Evolutionary conservation across 441 rosid species (phyloP).

Genomic region (Mallotus japonicus): DNA sequence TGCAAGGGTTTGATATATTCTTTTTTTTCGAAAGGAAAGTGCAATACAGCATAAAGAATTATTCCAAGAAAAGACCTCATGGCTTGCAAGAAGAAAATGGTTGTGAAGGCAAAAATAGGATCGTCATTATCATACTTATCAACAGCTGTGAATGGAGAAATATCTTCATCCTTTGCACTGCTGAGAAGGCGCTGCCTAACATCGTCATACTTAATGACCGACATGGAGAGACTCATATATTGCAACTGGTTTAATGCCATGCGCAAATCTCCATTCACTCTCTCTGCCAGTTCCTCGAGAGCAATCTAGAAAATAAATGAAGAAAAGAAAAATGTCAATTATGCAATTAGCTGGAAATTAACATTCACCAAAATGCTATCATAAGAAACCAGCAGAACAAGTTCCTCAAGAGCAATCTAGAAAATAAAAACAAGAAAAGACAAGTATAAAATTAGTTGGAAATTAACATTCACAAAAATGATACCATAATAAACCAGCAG

Average conservation of each 20-base stretch:
- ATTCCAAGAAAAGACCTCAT: conserved; percentile 6
- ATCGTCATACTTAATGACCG: conserved; percentile 81
- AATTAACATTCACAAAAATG: conserved; percentile 16
- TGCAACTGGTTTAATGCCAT: conserved; percentile 93
- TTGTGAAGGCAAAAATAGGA: conserved; percentile 10
- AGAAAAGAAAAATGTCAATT: neutral
- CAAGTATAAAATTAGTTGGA: neutral
- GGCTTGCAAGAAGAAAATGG: conserved; percentile 11
- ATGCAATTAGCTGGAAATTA: neutral
- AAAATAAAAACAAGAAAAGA: neutral
- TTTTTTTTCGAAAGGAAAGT: neutral
- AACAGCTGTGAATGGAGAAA: conserved; percentile 96
- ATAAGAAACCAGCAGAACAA: conserved; percentile 21
- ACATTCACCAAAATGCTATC: conserved; percentile 13
- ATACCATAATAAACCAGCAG: conserved; percentile 5
- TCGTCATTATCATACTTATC: conserved; percentile 67
- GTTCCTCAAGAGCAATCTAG: conserved; percentile 90
- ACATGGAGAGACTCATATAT: conserved; percentile 93
- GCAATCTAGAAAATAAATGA: conserved; percentile 50
- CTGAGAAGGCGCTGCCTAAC: conserved; percentile 81
- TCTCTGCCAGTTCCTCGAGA: conserved; percentile 92
- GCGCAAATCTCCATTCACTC: conserved; percentile 95
- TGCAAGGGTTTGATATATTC: neutral
- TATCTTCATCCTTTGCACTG: conserved; percentile 95
- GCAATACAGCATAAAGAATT: neutral